phyloP scores from a whole-genome alignment of 2,329 filamentous ascomycete genomes.

The Diplodia seriata region DNA sequence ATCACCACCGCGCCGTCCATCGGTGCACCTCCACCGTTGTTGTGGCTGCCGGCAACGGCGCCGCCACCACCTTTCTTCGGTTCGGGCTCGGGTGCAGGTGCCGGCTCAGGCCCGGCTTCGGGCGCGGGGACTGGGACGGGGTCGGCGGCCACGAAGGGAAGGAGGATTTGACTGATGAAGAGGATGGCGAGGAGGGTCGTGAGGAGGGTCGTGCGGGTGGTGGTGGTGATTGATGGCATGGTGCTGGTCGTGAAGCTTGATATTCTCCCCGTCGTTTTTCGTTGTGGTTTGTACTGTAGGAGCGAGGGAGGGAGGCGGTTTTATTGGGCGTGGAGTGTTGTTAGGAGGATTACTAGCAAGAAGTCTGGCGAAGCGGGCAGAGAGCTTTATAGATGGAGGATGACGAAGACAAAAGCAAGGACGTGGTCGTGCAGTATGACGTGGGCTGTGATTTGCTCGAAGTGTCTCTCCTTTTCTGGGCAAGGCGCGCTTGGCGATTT shows the following conservation, averaged over 20 bases:
- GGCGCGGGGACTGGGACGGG: neutral
- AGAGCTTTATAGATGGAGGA: no score
- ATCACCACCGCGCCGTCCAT: neutral
- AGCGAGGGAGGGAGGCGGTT: no score
- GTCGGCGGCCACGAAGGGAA: conserved; percentile 12
- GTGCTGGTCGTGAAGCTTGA: no score
- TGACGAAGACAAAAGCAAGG: no score
- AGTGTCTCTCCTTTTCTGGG: neutral
- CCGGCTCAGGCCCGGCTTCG: neutral
- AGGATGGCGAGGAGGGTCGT: conserved; percentile 9
- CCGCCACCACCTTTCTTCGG: neutral
- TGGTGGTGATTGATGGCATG: neutral
- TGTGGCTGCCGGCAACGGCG: neutral
- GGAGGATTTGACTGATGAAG: conserved; percentile 10
- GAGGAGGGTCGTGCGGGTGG: neutral
- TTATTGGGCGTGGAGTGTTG: no score
- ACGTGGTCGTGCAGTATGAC: no score
- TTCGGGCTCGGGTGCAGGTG: neutral
- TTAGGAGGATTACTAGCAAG: no score
- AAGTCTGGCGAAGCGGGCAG: no score
- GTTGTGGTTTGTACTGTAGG: no score
- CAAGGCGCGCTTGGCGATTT: neutral
- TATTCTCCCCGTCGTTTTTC: no score
- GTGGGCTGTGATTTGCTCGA: neutral
- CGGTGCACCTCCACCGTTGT: neutral